These are phyloP conservation scores for Cylindrodendrum hubeiense DNA, from an alignment of 2,329 filamentous ascomycete species.

Conservation along the genomic window DNA sequence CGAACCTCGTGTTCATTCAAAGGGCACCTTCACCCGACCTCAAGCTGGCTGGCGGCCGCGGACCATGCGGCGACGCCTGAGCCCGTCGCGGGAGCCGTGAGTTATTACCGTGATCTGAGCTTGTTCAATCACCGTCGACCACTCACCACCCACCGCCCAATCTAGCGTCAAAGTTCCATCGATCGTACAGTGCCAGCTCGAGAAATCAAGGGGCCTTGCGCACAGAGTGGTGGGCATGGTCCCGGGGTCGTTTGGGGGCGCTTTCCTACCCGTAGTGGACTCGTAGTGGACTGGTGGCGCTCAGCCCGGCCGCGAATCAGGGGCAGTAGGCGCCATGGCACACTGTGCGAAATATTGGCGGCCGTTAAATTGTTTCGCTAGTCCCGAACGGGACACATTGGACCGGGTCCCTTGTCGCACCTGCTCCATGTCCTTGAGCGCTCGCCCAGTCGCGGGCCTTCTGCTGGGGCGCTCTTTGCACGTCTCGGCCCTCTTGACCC, in stretches of 20 bases:
- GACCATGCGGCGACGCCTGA: slow-evolving; percentile 21
- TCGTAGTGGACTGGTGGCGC: slow-evolving; percentile 5
- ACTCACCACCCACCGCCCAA: background rate
- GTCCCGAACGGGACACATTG: slow-evolving; percentile 34
- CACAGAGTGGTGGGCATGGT: slow-evolving; percentile 17
- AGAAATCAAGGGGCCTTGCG: slow-evolving; percentile 14
- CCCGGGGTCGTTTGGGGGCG: background rate
- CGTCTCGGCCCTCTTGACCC: slow-evolving; percentile 38
- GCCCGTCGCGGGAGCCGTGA: slow-evolving; percentile 29
- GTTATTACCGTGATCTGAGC: slow-evolving; percentile 16
- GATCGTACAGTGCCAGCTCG: slow-evolving; percentile 14
- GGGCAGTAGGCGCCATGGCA: slow-evolving; percentile 31
- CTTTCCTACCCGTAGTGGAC: slow-evolving; percentile 14
- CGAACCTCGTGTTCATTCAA: slow-evolving; percentile 17
- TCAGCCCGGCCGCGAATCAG: slow-evolving; percentile 30
- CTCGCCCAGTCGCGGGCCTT: slow-evolving; percentile 33
- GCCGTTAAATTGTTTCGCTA: slow-evolving; percentile 43
- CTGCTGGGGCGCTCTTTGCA: slow-evolving; percentile 29
- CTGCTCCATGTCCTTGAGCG: slow-evolving; percentile 39
- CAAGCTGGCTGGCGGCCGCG: slow-evolving; percentile 30
- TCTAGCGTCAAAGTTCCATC: slow-evolving; percentile 4
- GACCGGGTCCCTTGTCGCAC: slow-evolving; percentile 37
- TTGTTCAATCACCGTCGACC: slow-evolving; percentile 1
- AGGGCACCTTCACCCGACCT: slow-evolving; percentile 37
- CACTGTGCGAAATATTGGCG: slow-evolving; percentile 34